Percentiles rank a stretch among this genome's conserved stretches.
Conservation (phyloP, 2,329 filamentous ascomycete genomes). For the Sporothrix variecibatus region DNA sequence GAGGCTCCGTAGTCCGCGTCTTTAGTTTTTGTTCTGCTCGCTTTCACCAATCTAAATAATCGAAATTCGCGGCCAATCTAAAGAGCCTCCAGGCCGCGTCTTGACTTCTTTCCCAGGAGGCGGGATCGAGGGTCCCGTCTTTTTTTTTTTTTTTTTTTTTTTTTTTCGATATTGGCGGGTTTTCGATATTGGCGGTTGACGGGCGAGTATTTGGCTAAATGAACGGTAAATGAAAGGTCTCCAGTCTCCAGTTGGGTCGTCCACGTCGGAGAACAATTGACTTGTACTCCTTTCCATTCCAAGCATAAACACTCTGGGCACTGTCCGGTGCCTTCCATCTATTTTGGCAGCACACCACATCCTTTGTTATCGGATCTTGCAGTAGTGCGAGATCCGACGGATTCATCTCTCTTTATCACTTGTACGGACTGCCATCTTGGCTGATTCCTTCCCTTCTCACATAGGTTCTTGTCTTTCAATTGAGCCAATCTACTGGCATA, state of each 20-base stretch:
- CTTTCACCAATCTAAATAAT: too few relatives aligned
- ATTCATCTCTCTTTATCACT: neutral
- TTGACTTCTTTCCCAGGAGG: neutral
- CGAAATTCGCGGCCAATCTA: too few relatives aligned
- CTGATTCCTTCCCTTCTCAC: neutral
- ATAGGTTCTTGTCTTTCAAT: too few relatives aligned
- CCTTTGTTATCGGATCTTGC: neutral
- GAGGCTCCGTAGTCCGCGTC: neutral
- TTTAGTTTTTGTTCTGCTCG: neutral
- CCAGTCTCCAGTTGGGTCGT: neutral
- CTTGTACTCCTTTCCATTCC: neutral
- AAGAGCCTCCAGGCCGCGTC: slow-evolving; percentile 7
- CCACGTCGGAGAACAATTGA: too few relatives aligned
- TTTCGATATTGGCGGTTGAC: too few relatives aligned
- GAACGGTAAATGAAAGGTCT: neutral
- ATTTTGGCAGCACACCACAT: neutral
- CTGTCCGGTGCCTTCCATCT: neutral
- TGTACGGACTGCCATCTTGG: neutral
- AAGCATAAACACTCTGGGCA: neutral
- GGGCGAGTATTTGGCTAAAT: neutral
- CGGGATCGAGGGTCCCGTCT: neutral
- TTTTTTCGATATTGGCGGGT: neutral
- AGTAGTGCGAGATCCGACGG: neutral
- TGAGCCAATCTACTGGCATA: neutral
- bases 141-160: neutral